Conservation (phyloP, 108 stramenopile species). For the Cylindrotheca fusiformis region DNA sequence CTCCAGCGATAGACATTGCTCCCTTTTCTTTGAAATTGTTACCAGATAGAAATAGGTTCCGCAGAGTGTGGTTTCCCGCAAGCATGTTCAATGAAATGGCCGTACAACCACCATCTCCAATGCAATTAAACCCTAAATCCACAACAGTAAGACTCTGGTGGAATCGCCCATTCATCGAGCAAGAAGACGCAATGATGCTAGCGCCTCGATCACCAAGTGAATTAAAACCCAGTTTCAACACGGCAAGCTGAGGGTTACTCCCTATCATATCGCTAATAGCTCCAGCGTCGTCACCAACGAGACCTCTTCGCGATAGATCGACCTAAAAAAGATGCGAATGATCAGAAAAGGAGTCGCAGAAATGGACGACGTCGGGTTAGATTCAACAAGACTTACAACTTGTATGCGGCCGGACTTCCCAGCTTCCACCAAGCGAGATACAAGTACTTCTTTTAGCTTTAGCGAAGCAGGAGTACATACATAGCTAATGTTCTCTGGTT, state of each 20-base stretch:
- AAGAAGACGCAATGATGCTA: constrained; percentile 54
- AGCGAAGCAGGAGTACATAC: constrained; percentile 13
- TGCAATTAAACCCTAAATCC: constrained; percentile 76
- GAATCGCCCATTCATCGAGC: constrained; percentile 43
- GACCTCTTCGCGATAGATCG: constrained; percentile 66
- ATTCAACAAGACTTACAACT: constrained; percentile 32
- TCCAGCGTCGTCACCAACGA: constrained; percentile 45
- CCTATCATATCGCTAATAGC: constrained; percentile 48
- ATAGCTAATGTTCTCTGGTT: constrained; percentile 22
- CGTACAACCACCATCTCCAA: constrained; percentile 72
- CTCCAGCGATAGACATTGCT: constrained; percentile 60
- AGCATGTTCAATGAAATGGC: constrained; percentile 54
- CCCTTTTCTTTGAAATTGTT: constrained; percentile 62
- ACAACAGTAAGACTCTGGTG: constrained; percentile 61
- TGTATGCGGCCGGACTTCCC: constrained; percentile 29
- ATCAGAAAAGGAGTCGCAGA: not conserved
- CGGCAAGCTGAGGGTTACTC: constrained; percentile 60
- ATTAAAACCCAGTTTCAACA: constrained; percentile 80
- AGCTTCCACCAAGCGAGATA: constrained; percentile 15
- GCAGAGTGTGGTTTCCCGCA: constrained; percentile 56
- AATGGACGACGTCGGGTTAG: too few species aligned
- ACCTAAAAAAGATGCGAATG: constrained; percentile 36
- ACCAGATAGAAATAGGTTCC: constrained; percentile 66
- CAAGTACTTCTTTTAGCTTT: constrained; percentile 19
- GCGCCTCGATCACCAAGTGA: constrained; percentile 64